Percentiles rank a stretch among this genome's conserved stretches.
phyloP scores from a whole-genome alignment of 106 monocot species.

The Acorus calamus region DNA sequence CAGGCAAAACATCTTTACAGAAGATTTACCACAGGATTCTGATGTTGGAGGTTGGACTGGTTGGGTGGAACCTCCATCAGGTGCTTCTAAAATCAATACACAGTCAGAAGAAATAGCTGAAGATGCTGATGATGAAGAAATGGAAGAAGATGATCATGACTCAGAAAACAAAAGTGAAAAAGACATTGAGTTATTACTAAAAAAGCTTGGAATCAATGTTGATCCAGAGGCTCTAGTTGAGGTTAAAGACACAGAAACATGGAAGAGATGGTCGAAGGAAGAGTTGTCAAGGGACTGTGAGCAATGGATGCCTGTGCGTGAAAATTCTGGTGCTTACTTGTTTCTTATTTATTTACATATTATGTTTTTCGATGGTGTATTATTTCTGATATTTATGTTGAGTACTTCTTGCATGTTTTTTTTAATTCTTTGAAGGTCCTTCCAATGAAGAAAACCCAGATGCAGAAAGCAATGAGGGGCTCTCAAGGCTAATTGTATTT shows the following conservation, averaged over 20 bases:
- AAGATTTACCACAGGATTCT: conserved; percentile 43
- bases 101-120: conserved; percentile 27
- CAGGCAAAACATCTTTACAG: conserved; percentile 22
- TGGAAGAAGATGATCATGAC: conserved; percentile 32
- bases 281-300: conserved; percentile 57
- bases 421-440: conserved; percentile 5
- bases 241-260: conserved; percentile 65
- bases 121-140: conserved; percentile 15
- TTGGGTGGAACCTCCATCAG: conserved; percentile 51
- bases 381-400: neutral
- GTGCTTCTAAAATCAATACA: conserved; percentile 12
- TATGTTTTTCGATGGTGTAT: neutral
- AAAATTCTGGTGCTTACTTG: conserved; percentile 54
- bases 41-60: conserved; percentile 88
- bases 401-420: neutral
- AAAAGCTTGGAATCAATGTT: conserved; percentile 76
- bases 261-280: conserved; percentile 84
- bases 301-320: conserved; percentile 91
- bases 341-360: conserved; percentile 12
- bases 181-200: conserved; percentile 66
- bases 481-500: conserved; percentile 82
- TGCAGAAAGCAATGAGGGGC: conserved; percentile 36
- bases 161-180: conserved; percentile 34
- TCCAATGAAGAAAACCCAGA: conserved; percentile 25
- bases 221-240: conserved; percentile 65